A percentile compares a stretch with the other conserved stretches of the same genome.
phyloP scores from a whole-genome alignment of 2,329 filamentous ascomycete genomes.

The Ceratocystis papillata region DNA sequence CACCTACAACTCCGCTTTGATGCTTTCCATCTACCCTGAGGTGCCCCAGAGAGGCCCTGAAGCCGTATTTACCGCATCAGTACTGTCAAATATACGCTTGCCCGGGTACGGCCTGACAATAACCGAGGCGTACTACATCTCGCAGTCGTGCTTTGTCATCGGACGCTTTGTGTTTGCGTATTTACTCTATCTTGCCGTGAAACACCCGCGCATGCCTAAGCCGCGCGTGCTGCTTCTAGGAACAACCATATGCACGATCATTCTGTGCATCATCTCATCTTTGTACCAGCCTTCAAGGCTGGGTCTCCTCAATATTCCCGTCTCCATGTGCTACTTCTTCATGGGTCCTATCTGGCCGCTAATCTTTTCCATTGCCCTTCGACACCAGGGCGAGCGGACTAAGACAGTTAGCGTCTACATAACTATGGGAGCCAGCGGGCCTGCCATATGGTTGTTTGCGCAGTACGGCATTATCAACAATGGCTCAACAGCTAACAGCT shows the following conservation, averaged over 20 bases:
- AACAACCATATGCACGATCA: slow-evolving; percentile 47
- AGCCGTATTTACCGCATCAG: slow-evolving; percentile 28
- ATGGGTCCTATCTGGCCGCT: slow-evolving; percentile 76
- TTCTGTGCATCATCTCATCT: slow-evolving; percentile 34
- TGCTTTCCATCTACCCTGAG: slow-evolving; percentile 32
- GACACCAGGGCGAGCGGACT: slow-evolving; percentile 67
- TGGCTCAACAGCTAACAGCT: slow-evolving; percentile 50
- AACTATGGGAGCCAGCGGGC: slow-evolving; percentile 63
- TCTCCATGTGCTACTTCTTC: slow-evolving; percentile 64
- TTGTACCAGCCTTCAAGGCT: slow-evolving; percentile 41
- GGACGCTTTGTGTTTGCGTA: slow-evolving; percentile 59
- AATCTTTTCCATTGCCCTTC: slow-evolving; percentile 66
- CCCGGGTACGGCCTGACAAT: slow-evolving; percentile 43
- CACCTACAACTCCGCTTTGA: slow-evolving; percentile 47
- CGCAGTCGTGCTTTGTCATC: slow-evolving; percentile 60
- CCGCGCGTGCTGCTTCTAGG: slow-evolving; percentile 54
- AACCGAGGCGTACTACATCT: slow-evolving; percentile 59
- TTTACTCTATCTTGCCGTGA: slow-evolving; percentile 49
- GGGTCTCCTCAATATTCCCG: slow-evolving; percentile 46
- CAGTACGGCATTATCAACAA: slow-evolving; percentile 55
- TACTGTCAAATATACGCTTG: background rate
- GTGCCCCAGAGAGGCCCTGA: slow-evolving; percentile 32
- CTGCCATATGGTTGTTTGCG: slow-evolving; percentile 63
- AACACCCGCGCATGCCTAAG: slow-evolving; percentile 43
- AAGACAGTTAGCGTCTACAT: slow-evolving; percentile 70